Conservation (phyloP, 306 rosid species). For the Quercus ilex region DNA sequence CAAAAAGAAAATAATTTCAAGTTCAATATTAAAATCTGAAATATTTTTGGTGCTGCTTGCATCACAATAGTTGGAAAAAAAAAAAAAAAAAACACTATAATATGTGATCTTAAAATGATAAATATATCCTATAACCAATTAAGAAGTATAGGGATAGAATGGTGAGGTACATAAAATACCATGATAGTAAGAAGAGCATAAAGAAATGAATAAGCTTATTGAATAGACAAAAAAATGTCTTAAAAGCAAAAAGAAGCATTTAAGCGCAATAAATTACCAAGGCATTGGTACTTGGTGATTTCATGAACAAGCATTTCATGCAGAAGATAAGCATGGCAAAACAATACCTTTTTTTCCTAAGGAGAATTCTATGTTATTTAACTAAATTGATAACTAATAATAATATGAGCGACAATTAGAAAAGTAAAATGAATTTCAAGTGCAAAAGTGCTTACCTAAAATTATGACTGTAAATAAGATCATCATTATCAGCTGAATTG, state of each 20-base stretch:
- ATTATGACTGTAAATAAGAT: conserved; percentile 9
- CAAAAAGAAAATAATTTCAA: no score
- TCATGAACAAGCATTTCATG: not conserved
- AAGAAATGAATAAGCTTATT: not conserved
- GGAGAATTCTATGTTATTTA: not conserved
- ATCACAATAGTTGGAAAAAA: not conserved
- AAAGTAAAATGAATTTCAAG: not conserved
- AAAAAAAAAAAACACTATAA: not conserved
- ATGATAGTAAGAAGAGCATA: not conserved
- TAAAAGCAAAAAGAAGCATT: no score
- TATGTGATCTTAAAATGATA: not conserved
- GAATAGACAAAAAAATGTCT: not conserved
- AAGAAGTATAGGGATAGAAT: not conserved
- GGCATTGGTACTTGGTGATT: not conserved
- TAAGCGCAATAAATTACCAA: not conserved
- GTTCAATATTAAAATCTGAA: no score
- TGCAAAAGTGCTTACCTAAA: conserved; percentile 17
- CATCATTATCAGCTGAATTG: conserved; percentile 10
- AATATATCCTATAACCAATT: not conserved
- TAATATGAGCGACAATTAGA: not conserved
- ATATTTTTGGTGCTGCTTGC: no score
- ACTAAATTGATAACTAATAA: not conserved
- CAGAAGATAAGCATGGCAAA: no score
- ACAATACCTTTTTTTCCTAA: no score
- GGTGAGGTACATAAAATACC: not conserved